Evolutionary conservation across 2,329 filamentous ascomycete species (phyloP).

Genomic region (Tolypocladium sp.): DNA sequence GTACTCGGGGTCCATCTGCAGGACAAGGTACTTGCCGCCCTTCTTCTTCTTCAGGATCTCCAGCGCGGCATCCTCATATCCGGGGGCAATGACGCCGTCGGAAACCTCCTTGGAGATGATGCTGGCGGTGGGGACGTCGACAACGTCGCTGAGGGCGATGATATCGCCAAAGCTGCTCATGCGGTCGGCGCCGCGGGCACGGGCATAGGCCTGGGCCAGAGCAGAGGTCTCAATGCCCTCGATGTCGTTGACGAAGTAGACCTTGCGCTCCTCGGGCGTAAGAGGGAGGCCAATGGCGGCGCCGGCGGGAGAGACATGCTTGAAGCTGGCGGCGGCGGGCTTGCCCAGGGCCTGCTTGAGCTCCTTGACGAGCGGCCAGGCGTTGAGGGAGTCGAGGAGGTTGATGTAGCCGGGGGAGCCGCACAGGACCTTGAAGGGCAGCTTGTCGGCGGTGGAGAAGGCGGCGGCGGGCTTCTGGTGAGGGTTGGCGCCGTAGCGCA

Average conservation of each 20-base stretch:
- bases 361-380: constrained; percentile 95
- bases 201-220: constrained; percentile 90
- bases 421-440: constrained; percentile 91
- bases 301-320: constrained; percentile 95
- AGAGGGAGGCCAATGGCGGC: constrained; percentile 89
- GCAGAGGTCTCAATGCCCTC: constrained; percentile 75
- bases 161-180: constrained; percentile 99
- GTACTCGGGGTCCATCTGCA: constrained; percentile 88
- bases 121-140: constrained; percentile 88
- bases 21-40: constrained; percentile 89
- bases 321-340: constrained; percentile 94
- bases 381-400: constrained; percentile 89
- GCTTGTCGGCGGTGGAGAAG: constrained; percentile 58
- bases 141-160: constrained; percentile 83
- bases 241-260: constrained; percentile 98
- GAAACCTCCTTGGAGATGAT: constrained; percentile 98
- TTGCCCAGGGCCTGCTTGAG: constrained; percentile 79
- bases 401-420: constrained; percentile 96
- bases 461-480: constrained; percentile 96
- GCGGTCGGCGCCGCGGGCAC: constrained; percentile 88
- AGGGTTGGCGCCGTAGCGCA: constrained; percentile 94
- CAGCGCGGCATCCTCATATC: constrained; percentile 75
- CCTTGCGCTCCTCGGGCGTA: constrained; percentile 81
- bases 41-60: constrained; percentile 97
- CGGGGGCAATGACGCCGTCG: constrained; percentile 89